Base-by-base conservation (phyloP, 208 protist species). In the Tritrichomonas musculus region DNA sequence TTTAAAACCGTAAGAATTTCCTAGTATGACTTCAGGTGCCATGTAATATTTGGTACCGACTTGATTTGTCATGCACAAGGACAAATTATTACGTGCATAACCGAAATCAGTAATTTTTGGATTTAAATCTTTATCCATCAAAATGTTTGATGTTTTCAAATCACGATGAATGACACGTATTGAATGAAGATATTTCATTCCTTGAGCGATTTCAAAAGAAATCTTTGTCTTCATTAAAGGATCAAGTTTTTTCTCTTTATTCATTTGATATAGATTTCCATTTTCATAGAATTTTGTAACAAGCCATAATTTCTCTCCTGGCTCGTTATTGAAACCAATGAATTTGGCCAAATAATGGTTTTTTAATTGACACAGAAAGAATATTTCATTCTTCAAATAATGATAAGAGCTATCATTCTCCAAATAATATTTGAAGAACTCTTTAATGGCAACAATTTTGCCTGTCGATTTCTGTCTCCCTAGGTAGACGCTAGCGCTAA, bases 401-500 rank as follows among this genome's bases (percentile, higher is more conserved):
- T 53, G 9, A 22, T 53, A 60, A 60, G 53, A 53, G 27, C 36
- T 44, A 33, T 11, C n/a, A 53, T 84, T 44, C 1, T 33, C 36
- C 0, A 84, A 20, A 53, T 84, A 11, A 25, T 22, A 1, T 11
- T 49, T 33, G 33, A 53, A 53, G 2, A 84, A 30, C 4, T 53
- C 25, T 53, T 84, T 84, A 84, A 84, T 53, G 22, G 73, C 73
- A 84, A 84, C 73, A 33, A 13, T n/a, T 84, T 84, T 9, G 41
- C 36, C 36, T 22, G 36, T 53, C 53, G 36, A 13, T 53, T 39
- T n/a, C 0, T 53, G 8, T 0, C 4, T 53, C 9, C 41, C 73
- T 53, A 47, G 25, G 53, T 39, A 84, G 1, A 84, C 73, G 8
- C 33, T 22, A 1, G 25, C 36, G 13, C 17, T 53, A 3, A 14